Evolutionary conservation across 345 rosid species (phyloP).

Genomic region (Pugionium cornutum): DNA sequence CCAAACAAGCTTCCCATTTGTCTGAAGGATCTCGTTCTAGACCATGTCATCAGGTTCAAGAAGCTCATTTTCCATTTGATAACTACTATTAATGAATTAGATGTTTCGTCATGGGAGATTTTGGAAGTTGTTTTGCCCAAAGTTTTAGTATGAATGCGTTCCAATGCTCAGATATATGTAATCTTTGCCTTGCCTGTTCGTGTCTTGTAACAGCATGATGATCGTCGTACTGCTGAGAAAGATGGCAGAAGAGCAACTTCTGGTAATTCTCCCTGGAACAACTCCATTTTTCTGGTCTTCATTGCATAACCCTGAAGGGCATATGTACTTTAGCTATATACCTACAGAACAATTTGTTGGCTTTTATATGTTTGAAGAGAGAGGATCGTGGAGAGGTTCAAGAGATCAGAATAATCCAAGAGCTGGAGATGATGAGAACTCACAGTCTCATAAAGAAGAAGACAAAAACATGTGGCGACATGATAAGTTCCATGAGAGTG

Average conservation of each 20-base stretch:
- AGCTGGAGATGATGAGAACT: slow-evolving; percentile 48
- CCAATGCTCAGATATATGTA: slow-evolving; percentile 52
- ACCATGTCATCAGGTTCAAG: slow-evolving; percentile 67
- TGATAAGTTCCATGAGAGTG: slow-evolving; percentile 66
- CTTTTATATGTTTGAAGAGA: slow-evolving; percentile 50
- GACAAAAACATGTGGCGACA: slow-evolving; percentile 57
- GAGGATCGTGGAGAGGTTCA: slow-evolving; percentile 58
- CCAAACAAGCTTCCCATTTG: slow-evolving; percentile 46
- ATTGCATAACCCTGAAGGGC: not conserved
- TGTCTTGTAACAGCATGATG: slow-evolving; percentile 93
- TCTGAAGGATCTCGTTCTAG: slow-evolving; percentile 54
- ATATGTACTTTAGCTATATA: not conserved
- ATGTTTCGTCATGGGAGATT: slow-evolving; percentile 13
- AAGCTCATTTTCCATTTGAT: not conserved
- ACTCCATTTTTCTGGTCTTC: slow-evolving; percentile 13
- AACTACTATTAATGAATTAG: not conserved
- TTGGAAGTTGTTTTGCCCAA: not conserved
- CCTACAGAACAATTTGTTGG: not conserved
- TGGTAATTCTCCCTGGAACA: slow-evolving; percentile 45
- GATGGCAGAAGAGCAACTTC: slow-evolving; percentile 61
- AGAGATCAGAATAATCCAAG: slow-evolving; percentile 53
- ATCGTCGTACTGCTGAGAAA: slow-evolving; percentile 61
- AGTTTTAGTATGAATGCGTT: slow-evolving; percentile 36
- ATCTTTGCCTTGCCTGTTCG: slow-evolving; percentile 79
- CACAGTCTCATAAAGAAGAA: slow-evolving; percentile 47